Conservation (phyloP, 139 green algal species). For the Picochlorum sp. region DNA sequence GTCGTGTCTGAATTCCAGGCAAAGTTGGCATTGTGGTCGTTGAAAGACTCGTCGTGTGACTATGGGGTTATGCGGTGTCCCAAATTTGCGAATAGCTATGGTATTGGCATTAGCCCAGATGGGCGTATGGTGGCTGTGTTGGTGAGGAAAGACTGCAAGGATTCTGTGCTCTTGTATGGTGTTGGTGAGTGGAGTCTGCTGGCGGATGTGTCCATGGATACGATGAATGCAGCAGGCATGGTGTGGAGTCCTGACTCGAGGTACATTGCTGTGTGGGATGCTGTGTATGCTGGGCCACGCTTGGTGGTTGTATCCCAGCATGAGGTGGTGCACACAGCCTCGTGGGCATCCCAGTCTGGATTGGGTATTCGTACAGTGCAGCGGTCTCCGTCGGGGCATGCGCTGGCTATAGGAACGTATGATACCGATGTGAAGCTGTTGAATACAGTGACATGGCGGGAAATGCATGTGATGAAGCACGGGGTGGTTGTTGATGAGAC, state of each 20-base stretch:
- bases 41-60: slow-evolving; percentile 38
- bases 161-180: slow-evolving; percentile 53
- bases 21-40: slow-evolving; percentile 70
- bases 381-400: slow-evolving; percentile 56
- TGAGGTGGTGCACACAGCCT: neutral
- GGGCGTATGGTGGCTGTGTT: slow-evolving; percentile 60
- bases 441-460: slow-evolving; percentile 63
- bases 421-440: slow-evolving; percentile 60
- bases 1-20: slow-evolving; percentile 70
- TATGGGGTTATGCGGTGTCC: slow-evolving; percentile 58
- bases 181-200: slow-evolving; percentile 22
- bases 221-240: slow-evolving; percentile 42
- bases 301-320: slow-evolving; percentile 28
- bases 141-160: slow-evolving; percentile 65
- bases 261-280: slow-evolving; percentile 62
- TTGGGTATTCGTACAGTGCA: slow-evolving; percentile 50
- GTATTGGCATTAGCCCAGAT: slow-evolving; percentile 62
- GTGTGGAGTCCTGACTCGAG: slow-evolving; percentile 49
- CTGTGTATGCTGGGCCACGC: slow-evolving; percentile 32
- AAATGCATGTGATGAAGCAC: slow-evolving; percentile 52
- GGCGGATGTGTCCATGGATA: slow-evolving; percentile 21
- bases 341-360: slow-evolving; percentile 17
- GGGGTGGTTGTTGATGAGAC: slow-evolving; percentile 24
- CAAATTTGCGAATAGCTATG: slow-evolving; percentile 48
- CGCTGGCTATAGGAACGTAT: slow-evolving; percentile 66